Conservation (phyloP, 352 stramenopile species). For the Proteromonas lacertae region DNA sequence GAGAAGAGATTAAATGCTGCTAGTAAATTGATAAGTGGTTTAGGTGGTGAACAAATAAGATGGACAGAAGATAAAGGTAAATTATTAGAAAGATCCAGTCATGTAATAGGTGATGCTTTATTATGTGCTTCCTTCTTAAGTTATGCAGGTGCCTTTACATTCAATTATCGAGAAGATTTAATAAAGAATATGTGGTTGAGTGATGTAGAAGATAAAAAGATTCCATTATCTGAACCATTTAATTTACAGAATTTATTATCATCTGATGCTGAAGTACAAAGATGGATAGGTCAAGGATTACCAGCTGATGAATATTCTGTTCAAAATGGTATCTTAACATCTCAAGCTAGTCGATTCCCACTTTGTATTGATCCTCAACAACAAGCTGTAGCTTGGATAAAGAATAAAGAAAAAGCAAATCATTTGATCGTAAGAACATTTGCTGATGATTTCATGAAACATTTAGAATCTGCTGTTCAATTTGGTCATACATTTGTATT, state of each 20-base stretch:
- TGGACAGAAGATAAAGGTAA: slow-evolving; percentile 48
- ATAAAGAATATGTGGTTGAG: slow-evolving; percentile 18
- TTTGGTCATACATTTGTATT: slow-evolving; percentile 40
- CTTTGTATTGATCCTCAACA: slow-evolving; percentile 50
- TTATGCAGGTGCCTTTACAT: slow-evolving; percentile 53
- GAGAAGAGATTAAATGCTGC: slow-evolving; percentile 47
- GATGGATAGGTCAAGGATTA: slow-evolving; percentile 44
- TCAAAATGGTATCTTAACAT: slow-evolving; percentile 54
- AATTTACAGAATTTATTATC: slow-evolving; percentile 25
- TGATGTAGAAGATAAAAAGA: slow-evolving; percentile 20
- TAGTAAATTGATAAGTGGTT: slow-evolving; percentile 33
- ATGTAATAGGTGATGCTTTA: slow-evolving; percentile 38
- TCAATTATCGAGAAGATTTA: slow-evolving; percentile 14
- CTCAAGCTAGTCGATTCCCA: slow-evolving; percentile 24
- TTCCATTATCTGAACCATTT: slow-evolving; percentile 25
- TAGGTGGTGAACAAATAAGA: slow-evolving; percentile 30
- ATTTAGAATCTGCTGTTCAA: slow-evolving; percentile 37
- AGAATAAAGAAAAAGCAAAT: slow-evolving; percentile 19
- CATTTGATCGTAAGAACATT: slow-evolving; percentile 21
- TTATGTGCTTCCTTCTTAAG: slow-evolving; percentile 36
- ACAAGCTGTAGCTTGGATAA: slow-evolving; percentile 37
- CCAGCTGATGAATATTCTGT: slow-evolving; percentile 41
- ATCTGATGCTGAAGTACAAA: slow-evolving; percentile 26
- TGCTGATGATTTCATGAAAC: slow-evolving; percentile 26
- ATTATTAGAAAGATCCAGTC: slow-evolving; percentile 27